Evolutionary conservation across 2,329 filamentous ascomycete genomes (phyloP).

Genomic region (Coniella vitis): DNA sequence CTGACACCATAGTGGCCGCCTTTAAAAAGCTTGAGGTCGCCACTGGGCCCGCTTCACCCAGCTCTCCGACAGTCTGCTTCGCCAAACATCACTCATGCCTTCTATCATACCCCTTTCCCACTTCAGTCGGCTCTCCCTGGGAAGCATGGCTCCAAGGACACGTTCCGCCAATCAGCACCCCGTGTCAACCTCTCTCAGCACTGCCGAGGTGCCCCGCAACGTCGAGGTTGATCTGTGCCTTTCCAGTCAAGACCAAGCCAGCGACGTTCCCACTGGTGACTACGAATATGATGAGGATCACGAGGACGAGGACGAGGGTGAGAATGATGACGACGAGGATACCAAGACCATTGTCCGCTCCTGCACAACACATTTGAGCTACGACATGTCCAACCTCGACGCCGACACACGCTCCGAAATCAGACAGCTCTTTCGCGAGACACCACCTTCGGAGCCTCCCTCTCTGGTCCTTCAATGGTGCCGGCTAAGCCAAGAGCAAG

Average conservation of each 20-base stretch:
- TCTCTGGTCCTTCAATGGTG: conserved; percentile 45
- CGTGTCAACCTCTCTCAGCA: no score
- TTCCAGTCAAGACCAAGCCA: conserved; percentile 19
- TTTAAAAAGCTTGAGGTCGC: neutral
- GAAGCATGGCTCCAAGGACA: conserved; percentile 31
- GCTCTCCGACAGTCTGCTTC: neutral
- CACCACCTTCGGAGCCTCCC: conserved; percentile 32
- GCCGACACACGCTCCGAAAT: conserved; percentile 31
- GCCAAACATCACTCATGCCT: neutral
- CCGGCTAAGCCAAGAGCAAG: conserved; percentile 30
- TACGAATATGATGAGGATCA: conserved; percentile 26
- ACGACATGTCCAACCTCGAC: conserved; percentile 34
- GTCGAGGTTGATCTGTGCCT: conserved; percentile 16
- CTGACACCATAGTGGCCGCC: neutral
- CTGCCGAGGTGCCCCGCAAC: conserved; percentile 15
- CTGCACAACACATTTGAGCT: conserved; percentile 29
- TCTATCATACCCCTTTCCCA: conserved; percentile 30
- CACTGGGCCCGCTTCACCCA: neutral
- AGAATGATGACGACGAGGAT: conserved; percentile 25
- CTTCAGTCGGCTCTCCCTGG: conserved; percentile 36
- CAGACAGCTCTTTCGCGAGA: conserved; percentile 34
- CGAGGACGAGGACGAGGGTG: conserved; percentile 9
- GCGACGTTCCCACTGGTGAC: conserved; percentile 10
- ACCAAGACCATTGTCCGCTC: conserved; percentile 21
- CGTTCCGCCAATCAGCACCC: conserved; percentile 23